Evolutionary conservation across 148 eudicot species (phyloP), one percentile per base, ranked within the genome.

Genomic region (Vaccinium myrtillus): DNA sequence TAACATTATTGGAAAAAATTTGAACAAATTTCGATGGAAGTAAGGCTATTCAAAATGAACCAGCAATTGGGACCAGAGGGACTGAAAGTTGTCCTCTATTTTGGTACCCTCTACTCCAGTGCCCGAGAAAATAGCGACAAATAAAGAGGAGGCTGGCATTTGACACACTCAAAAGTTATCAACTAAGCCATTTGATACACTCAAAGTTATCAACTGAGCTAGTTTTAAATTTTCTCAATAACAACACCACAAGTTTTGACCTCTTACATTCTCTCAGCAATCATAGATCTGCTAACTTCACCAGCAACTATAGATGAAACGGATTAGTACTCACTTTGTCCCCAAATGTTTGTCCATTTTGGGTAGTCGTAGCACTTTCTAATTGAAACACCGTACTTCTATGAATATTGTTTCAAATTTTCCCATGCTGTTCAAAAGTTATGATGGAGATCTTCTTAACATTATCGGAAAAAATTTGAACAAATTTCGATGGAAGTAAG

Each of bases 191-290:
- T 69, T 27, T 27, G 30, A 15, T 10, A 27, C 74, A 27, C 74
- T 69, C 39, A 23, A 21, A 63, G 30, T 63, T 21, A 21, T 1
- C 21, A 61, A n/a, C 12, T 61, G 4, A 8, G 67, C 30, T 27
- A 69, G 39, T 69, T 69, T 36, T 1, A 0, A 6, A 10, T 80
- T 43, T 55, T 63, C 18, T 61, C 27, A 25, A 11, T 23, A 14
- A 63, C 18, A 12, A 11, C 18, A 63, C 2, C 21, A 77, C 16
- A 51, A 51, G 79, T 39, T 18, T 11, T 21, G 55, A 30, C 7
- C 65, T 61, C 50, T 61, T 80, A 43, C 12, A 80, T 61, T 43
- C 46, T 63, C 55, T 61, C 73, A 81, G 51, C 53, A n/a, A 46
- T 12, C 58, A 25, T 15, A 48, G 14, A 36, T n/a, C n/a, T n/a